A percentile compares a stretch with the other conserved stretches of the same genome.
Evolutionary conservation across 306 rosid genomes (phyloP).

Genomic region (Sindora glabra): DNA sequence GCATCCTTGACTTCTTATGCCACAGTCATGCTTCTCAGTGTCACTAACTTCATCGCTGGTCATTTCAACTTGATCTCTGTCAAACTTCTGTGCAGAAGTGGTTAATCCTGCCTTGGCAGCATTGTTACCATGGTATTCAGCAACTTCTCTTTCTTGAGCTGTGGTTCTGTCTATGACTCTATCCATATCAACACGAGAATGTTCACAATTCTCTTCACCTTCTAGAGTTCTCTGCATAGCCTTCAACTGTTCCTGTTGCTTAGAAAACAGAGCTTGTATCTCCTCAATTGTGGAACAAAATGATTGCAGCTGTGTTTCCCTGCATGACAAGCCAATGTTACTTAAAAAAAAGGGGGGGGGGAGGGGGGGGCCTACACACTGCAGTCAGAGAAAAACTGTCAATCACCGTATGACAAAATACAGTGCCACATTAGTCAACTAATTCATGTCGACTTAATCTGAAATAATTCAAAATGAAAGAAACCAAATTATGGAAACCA

Average conservation of each 20-base stretch:
- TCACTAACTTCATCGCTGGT: constrained; percentile 64
- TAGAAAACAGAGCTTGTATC: constrained; percentile 64
- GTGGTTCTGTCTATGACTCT: constrained; percentile 25
- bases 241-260: constrained; percentile 92
- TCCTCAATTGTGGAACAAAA: constrained; percentile 95
- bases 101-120: constrained; percentile 43
- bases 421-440: no score
- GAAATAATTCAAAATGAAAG: no score
- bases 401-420: no score
- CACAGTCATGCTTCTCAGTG: constrained; percentile 85
- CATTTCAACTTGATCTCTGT: constrained; percentile 40
- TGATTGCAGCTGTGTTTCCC: constrained; percentile 86
- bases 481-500: no score
- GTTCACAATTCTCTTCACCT: constrained; percentile 85
- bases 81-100: constrained; percentile 43
- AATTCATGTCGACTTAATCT: no score
- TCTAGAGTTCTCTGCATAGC: constrained; percentile 87
- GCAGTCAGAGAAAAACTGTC: no score
- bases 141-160: constrained; percentile 31
- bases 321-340: constrained; percentile 24
- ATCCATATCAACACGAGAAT: constrained; percentile 61
- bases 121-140: constrained; percentile 23
- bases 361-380: no score
- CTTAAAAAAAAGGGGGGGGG: no score
- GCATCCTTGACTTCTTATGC: constrained; percentile 53